Conservation (phyloP, 2,329 filamentous ascomycete species). For the Rhinocladiella mackenziei region DNA sequence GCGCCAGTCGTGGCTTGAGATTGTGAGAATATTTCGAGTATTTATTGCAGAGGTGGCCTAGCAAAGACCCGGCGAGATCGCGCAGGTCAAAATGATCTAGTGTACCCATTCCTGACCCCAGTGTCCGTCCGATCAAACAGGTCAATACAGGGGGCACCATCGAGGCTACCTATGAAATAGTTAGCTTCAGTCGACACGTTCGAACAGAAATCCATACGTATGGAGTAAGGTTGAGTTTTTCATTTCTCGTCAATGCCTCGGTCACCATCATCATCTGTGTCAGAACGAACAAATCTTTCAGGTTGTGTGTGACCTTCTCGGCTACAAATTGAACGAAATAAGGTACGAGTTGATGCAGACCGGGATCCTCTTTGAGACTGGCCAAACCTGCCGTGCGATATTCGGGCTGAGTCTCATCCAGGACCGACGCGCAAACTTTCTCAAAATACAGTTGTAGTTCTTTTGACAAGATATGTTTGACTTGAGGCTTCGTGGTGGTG, state of each 20-base stretch:
- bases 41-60: conserved; percentile 73
- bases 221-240: conserved; percentile 69
- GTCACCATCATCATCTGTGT: conserved; percentile 90
- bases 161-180: conserved; percentile 49
- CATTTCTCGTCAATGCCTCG: conserved; percentile 77
- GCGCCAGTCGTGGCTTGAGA: conserved; percentile 79
- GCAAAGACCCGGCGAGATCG: conserved; percentile 75
- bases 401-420: conserved; percentile 83
- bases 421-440: conserved; percentile 81
- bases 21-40: conserved; percentile 77
- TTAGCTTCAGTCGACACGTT: conserved; percentile 1
- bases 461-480: conserved; percentile 94
- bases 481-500: conserved; percentile 76
- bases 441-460: conserved; percentile 97
- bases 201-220: conserved; percentile 46
- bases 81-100: conserved; percentile 71
- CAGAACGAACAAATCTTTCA: conserved; percentile 84
- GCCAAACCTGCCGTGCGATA: conserved; percentile 80
- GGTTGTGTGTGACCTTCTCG: conserved; percentile 89
- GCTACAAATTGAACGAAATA: conserved; percentile 96
- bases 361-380: conserved; percentile 81
- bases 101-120: conserved; percentile 57
- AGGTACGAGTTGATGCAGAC: conserved; percentile 88
- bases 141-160: conserved; percentile 86
- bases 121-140: conserved; percentile 78